phyloP scores from a whole-genome alignment of 495 filamentous ascomycete species.

The Clohesyomyces aquaticus region DNA sequence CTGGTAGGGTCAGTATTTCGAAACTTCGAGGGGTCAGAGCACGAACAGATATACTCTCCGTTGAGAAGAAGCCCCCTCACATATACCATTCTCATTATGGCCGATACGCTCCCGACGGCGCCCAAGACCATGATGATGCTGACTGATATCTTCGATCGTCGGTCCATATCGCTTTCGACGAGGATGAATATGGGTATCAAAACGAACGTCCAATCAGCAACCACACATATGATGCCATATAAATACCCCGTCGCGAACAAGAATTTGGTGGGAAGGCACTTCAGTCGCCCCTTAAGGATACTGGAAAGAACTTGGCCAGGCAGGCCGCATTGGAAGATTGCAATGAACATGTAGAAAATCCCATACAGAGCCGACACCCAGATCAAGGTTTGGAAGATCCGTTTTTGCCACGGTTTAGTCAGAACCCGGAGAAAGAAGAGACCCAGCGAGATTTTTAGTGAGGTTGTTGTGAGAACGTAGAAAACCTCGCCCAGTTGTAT shows the following conservation, averaged over 20 bases:
- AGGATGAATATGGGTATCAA: constrained; percentile 51
- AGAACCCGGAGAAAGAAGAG: constrained; percentile 52
- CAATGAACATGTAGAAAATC: constrained; percentile 46
- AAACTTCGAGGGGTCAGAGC: too few species aligned
- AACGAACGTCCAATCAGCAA: constrained; percentile 51
- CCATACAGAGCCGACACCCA: constrained; percentile 47
- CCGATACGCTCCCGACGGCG: constrained; percentile 30
- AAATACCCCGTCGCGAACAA: constrained; percentile 40
- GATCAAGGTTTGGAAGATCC: constrained; percentile 45
- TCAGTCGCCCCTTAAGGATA: constrained; percentile 4
- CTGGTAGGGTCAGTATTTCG: constrained; percentile 10
- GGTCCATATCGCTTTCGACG: constrained; percentile 47
- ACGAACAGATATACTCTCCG: constrained; percentile 32
- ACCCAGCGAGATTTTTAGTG: constrained; percentile 52
- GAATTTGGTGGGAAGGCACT: constrained; percentile 43
- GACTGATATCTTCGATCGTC: constrained; percentile 29
- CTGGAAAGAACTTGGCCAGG: constrained; percentile 10
- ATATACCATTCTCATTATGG: constrained; percentile 35
- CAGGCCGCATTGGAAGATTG: constrained; percentile 52
- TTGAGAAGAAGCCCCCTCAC: constrained; percentile 33
- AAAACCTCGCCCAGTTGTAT: constrained; percentile 46
- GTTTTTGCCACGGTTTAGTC: constrained; percentile 41
- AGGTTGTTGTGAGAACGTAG: constrained; percentile 48
- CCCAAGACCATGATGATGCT: constrained; percentile 30
- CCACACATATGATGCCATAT: constrained; percentile 48